phyloP scores from a whole-genome alignment of 2,329 filamentous ascomycete genomes.

The Hypomyces rosellus region DNA sequence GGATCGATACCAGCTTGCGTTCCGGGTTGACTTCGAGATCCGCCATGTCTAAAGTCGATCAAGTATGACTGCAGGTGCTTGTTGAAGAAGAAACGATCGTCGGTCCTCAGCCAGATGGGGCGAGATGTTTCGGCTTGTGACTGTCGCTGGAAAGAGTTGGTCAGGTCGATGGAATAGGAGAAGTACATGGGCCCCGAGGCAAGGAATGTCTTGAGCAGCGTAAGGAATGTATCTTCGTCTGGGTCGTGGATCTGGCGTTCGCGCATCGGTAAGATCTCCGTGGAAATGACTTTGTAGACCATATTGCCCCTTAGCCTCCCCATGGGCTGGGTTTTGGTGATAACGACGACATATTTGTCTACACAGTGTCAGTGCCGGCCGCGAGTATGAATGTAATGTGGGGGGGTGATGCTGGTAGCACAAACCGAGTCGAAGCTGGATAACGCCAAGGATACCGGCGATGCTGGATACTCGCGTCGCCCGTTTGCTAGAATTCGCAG shows the following conservation, averaged over 20 bases:
- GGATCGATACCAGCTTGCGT: constrained; percentile 76
- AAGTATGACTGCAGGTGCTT: constrained; percentile 84
- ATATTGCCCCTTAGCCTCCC: constrained; percentile 91
- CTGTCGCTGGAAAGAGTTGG: constrained; percentile 94
- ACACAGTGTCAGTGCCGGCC: constrained; percentile 10
- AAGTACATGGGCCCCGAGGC: constrained; percentile 91
- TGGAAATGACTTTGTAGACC: constrained; percentile 86
- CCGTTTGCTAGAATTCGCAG: constrained; percentile 68
- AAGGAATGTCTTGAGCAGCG: constrained; percentile 73
- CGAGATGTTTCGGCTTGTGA: constrained; percentile 63
- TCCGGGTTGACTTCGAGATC: constrained; percentile 57
- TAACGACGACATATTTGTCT: constrained; percentile 95
- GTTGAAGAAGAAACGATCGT: constrained; percentile 99
- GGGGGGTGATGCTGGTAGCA: constrained; percentile 9
- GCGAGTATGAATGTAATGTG: not conserved
- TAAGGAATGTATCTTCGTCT: constrained; percentile 88
- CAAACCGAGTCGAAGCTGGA: constrained; percentile 85
- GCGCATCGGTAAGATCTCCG: constrained; percentile 88
- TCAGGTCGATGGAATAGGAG: constrained; percentile 94
- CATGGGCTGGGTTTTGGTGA: constrained; percentile 88
- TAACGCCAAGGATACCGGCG: constrained; percentile 87
- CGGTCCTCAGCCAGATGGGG: constrained; percentile 85
- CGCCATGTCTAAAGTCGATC: constrained; percentile 72
- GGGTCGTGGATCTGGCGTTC: constrained; percentile 86
- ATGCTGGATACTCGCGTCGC: constrained; percentile 75